These are phyloP conservation scores for Solanum hybrid DNA, from an alignment of 305 asterid species.

Conservation along the genomic window DNA sequence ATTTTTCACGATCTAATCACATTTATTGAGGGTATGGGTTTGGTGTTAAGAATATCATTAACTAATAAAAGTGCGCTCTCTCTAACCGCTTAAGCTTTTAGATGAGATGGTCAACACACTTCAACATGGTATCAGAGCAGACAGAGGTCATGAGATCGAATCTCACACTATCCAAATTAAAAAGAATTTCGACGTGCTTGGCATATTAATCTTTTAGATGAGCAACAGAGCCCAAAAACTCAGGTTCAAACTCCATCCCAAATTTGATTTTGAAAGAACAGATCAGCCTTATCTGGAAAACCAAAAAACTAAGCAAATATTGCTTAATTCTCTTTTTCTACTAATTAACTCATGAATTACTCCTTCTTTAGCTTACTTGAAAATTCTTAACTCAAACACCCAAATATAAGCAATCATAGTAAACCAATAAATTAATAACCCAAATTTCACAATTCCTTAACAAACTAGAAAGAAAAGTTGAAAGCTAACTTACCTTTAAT, in stretches of 20 bases:
- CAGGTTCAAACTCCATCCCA: neutral
- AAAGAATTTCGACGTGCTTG: no score
- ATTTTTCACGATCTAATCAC: neutral
- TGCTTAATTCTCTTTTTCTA: neutral
- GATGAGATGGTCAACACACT: no score
- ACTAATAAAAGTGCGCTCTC: no score
- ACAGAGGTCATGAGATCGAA: no score
- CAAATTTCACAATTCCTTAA: neutral
- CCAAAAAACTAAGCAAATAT: neutral
- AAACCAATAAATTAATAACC: neutral
- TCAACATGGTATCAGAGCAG: no score
- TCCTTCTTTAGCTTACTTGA: neutral
- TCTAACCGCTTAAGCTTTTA: no score
- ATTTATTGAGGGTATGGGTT: no score
- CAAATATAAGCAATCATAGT: neutral
- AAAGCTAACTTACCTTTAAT: slow-evolving; percentile 10
- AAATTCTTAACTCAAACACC: neutral
- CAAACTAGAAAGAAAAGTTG: neutral
- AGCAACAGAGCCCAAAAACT: neutral
- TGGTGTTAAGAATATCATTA: no score
- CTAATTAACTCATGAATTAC: neutral
- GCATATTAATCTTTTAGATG: no score
- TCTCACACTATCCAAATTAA: no score
- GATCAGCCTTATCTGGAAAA: neutral
- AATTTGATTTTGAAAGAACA: neutral